Conservation (phyloP, 2,329 filamentous ascomycete genomes). For the Aspergillus sp. region DNA sequence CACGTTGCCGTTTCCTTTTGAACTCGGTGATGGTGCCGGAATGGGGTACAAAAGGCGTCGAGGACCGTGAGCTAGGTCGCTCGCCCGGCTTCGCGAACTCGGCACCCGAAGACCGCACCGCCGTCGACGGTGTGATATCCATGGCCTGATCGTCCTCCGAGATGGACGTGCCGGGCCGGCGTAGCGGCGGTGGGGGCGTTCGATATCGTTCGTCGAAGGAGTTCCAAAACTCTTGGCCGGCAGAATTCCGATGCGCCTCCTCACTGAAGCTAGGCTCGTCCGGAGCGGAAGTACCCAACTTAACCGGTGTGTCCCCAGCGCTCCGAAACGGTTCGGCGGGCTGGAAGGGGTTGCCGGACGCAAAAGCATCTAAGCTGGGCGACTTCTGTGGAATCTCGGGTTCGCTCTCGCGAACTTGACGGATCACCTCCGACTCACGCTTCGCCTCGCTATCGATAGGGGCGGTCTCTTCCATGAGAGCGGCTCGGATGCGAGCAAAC, state of each 20-base stretch:
- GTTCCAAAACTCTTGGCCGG: conserved; percentile 75
- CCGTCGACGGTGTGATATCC: conserved; percentile 41
- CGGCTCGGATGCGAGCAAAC: conserved; percentile 89
- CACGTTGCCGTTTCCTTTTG: conserved; percentile 76
- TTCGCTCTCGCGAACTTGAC: conserved; percentile 90
- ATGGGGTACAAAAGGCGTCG: conserved; percentile 41
- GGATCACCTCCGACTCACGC: conserved; percentile 91
- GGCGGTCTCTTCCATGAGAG: conserved; percentile 80
- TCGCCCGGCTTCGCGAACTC: conserved; percentile 35
- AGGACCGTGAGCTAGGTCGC: conserved; percentile 38
- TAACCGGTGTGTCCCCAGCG: conserved; percentile 21
- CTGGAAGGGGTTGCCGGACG: conserved; percentile 50
- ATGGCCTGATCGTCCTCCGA: conserved; percentile 41
- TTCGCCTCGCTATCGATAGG: conserved; percentile 86
- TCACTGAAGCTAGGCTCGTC: conserved; percentile 73
- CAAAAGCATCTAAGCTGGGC: conserved; percentile 41
- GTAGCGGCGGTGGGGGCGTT: conserved; percentile 65
- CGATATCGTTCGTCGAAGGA: conserved; percentile 68
- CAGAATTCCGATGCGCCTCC: conserved; percentile 70
- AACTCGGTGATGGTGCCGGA: conserved; percentile 67
- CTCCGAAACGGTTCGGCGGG: conserved; percentile 15
- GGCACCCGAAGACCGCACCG: conserved; percentile 22
- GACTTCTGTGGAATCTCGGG: conserved; percentile 54
- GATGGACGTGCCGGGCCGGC: conserved; percentile 53
- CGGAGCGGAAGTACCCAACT: conserved; percentile 39